A percentile compares a stretch with the other conserved stretches of the same genome.
phyloP scores from a whole-genome alignment of 176 grass and related monocot species.

The Oryza glaberrima region DNA sequence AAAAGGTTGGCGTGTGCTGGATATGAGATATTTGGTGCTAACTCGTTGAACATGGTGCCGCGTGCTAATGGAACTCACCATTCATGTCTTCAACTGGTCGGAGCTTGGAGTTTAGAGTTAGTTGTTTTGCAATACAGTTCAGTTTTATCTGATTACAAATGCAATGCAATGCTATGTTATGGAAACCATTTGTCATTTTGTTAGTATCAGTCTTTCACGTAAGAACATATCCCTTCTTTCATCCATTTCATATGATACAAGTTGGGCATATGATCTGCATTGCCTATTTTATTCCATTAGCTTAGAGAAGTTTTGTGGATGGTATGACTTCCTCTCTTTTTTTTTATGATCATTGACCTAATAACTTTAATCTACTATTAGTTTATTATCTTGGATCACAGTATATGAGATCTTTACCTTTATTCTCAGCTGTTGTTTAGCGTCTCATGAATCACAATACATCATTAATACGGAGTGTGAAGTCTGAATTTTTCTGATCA shows the following conservation, averaged over 20 bases:
- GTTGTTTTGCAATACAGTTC: neutral
- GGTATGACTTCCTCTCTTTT: neutral
- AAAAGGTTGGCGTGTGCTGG: no score
- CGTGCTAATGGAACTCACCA: neutral
- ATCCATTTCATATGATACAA: neutral
- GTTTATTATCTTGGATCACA: neutral
- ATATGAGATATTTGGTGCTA: neutral
- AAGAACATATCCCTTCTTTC: neutral
- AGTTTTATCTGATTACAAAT: neutral
- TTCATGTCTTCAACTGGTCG: neutral
- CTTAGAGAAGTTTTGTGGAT: neutral
- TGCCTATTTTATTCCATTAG: neutral
- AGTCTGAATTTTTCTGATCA: neutral
- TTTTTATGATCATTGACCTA: neutral
- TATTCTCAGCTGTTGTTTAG: neutral
- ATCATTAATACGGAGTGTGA: neutral
- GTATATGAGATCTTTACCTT: neutral
- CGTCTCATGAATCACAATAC: neutral
- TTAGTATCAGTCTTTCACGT: neutral
- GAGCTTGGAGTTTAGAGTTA: neutral
- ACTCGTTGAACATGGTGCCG: neutral
- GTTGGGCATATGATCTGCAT: neutral
- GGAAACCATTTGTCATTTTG: neutral
- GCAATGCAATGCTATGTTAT: neutral
- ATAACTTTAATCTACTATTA: neutral